Base-by-base conservation (phyloP, 2,329 filamentous ascomycete genomes). In the Raffaelea deltoideospora region DNA sequence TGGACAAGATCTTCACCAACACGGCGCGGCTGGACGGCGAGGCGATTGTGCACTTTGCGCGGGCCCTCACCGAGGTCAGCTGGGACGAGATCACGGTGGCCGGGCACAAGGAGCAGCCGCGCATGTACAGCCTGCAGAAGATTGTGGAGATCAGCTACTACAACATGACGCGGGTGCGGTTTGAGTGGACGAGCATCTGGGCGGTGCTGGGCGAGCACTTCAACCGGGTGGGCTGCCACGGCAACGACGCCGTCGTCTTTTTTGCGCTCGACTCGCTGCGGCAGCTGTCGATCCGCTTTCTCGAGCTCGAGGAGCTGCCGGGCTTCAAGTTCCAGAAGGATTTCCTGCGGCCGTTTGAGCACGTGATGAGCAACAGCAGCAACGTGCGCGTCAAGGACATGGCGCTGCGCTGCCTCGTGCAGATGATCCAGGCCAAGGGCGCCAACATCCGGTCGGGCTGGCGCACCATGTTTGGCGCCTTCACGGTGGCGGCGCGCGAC, bases 281-380 rank as follows among this genome's bases (percentile, higher is more conserved):
- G 29, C 90, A 99, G 55, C 63, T 99, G 29, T 95, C 88, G 1
- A 96, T 98, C 87, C 80, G 87, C 15, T 99, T 98, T 53, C 83
- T 98, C 81, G 90, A 98, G 57, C 86, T 96, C 42, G 90, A 94
- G 54, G 90, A 99, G 56, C 60, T 99, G 47, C 85, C 90, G 1
- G 90, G 92, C 50, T 99, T 99, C 72, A 96, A 96, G 57, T 99
- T 99, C 53, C 90, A 99, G 50, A 99, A 99, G 55, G 88, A 99
- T 54, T 98, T 99, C 55, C 61, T 98, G 37, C 96, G 95, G 58
- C 90, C 92, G 0, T 99, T 98, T 49, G 88, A 98, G 60, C 85
- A 96, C 55, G 86, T 99, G 48, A 84, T 98, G 63, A 79, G 82
- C 40, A 96, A 98, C 54, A 90, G 86, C 30, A 84, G 69, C 44